Evolutionary conservation across 495 filamentous ascomycete species (phyloP), one percentile per base, ranked within the genome.

Genomic region (Choiromyces venosus): DNA sequence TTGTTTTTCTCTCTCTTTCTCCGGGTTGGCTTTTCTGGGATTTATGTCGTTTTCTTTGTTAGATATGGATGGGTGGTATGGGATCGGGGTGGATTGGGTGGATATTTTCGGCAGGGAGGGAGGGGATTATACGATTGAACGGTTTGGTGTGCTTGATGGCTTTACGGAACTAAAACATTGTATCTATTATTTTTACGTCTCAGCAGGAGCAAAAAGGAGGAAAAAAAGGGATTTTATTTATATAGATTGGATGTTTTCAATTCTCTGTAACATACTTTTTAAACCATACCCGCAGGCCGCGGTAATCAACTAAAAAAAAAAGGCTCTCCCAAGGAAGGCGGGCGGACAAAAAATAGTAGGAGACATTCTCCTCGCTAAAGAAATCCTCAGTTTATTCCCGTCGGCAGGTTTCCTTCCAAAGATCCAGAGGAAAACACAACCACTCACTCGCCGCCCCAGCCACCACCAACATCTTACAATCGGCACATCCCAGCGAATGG

Each of bases 101-200:
- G 44, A 19, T 21, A 52, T 29, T 29, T 56, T 61, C 33, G 25
- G 25, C 25, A 33, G 52, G 52, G n/a, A n/a, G n/a, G n/a, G n/a
- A n/a, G n/a, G n/a, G 37, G 35, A 37, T 67, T 67, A 35, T 71
- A 71, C 19, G 37, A 65, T 18, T 71, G 37, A 19, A 71, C n/a
- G 56, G 52, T 33, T 42, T 67, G 38, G 40, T 40, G 56, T 64
- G 37, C 64, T 14, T 37, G 70, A 65, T 39, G 69, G 52, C 14
- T 8, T 68, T 38, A 40, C 35, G 70, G 70, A 68, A 61, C 52
- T 16, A n/a, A 33, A 35, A n/a, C n/a, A 66, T 71, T 71, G 64
- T 19, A 35, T 64, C 37, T 37, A 39, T 68, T 68, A 14, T 9
- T 1, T 29, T 33, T 29, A 16, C n/a, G 52, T n/a, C 25, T 14